Evolutionary conservation across 2,329 filamentous ascomycete genomes (phyloP), one percentile per base, ranked within the genome.

Genomic region (Beauveria bassiana): DNA sequence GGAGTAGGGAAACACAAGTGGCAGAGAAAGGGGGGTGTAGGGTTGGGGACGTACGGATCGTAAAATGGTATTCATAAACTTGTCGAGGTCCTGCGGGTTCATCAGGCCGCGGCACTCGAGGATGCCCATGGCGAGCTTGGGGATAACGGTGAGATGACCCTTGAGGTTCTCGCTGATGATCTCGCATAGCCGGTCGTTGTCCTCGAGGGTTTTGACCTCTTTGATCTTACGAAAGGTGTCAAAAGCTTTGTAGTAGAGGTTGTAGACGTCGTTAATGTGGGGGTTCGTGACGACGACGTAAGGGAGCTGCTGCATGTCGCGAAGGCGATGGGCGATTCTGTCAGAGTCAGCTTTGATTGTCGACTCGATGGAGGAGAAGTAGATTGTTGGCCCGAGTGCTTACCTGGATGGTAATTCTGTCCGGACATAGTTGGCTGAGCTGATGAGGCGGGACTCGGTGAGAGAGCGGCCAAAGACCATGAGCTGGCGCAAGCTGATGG

Each of bases 221-320:
- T 87, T 87, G 46, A 97, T 80, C 66, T 89, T 88, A 53, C 95
- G 89, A 65, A 98, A 89, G 59, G 81, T 86, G 72, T 99, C 95
- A 69, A 99, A 99, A n/a, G 95, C 93, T 66, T 87, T 87, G 76
- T 97, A 96, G 79, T 99, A 99, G 7, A 97, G 82, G 72, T 98
- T 91, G 76, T 99, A 99, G 40, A 98, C 95, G 66, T 96, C 87
- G 71, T 90, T 91, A 65, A 99, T 90, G 73, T 99, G 91, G 7
- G 86, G 86, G 70, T 99, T 99, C n/a, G 90, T 93, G 53, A 98
- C 91, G 60, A 98, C 93, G 43, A 95, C 90, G 72, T 96, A 99
- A 20, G 95, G 95, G 46, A 99, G 81, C 65, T 90, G 93, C 74
- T 99, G 95, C 85, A 99, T 98, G 73, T 99, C 93, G 63, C 96